Evolutionary conservation across 73 alveolate genomes (phyloP).

Genomic region (Symbiodinium pilosum): DNA sequence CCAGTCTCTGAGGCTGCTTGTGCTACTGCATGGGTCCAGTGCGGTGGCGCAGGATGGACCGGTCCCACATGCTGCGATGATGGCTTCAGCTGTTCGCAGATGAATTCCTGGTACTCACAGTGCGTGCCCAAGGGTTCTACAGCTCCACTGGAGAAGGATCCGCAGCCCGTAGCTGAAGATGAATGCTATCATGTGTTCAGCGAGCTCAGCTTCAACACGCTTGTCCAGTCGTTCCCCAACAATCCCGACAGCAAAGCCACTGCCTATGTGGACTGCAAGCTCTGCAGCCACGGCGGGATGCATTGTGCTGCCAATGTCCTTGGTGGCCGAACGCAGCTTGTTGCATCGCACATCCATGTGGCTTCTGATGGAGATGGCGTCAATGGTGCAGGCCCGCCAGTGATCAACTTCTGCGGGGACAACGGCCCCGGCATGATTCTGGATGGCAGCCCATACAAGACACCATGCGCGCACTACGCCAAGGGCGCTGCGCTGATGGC

Average conservation of each 20-base stretch:
- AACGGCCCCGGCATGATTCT: neutral
- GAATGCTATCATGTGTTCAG: slow-evolving; percentile 10
- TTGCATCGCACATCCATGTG: neutral
- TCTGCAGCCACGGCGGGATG: neutral
- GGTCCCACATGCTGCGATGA: neutral
- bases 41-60: slow-evolving; percentile 17
- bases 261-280: slow-evolving; percentile 1
- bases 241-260: slow-evolving; percentile 16
- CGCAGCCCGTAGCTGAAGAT: neutral
- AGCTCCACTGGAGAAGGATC: neutral
- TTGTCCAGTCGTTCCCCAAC: slow-evolving; percentile 21
- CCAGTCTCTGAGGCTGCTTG: neutral
- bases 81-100: slow-evolving; percentile 27
- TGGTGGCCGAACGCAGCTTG: neutral
- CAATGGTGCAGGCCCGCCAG: neutral
- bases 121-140: slow-evolving; percentile 8
- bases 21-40: slow-evolving; percentile 20
- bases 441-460: neutral
- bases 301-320: neutral
- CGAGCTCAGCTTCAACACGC: slow-evolving; percentile 27
- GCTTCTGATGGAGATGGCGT: neutral
- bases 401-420: slow-evolving; percentile 24
- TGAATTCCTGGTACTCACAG: slow-evolving; percentile 23
- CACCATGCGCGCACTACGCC: neutral
- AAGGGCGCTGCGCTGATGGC: neutral